Evolutionary conservation across 2,329 filamentous ascomycete species (phyloP).

Genomic region (Colletotrichum navitas): DNA sequence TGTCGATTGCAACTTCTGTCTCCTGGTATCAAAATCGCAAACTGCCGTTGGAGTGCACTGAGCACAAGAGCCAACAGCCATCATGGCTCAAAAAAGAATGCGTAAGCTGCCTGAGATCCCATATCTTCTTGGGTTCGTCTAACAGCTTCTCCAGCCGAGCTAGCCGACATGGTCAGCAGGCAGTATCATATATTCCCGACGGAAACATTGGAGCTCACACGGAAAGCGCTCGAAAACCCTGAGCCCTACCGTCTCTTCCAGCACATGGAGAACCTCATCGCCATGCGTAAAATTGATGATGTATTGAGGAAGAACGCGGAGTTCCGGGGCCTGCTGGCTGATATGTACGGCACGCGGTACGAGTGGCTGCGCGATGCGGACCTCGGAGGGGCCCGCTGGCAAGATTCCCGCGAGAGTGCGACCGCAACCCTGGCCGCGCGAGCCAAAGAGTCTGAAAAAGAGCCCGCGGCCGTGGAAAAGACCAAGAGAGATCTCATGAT

Average conservation of each 20-base stretch:
- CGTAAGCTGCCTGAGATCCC: not conserved
- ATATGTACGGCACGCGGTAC: constrained; percentile 33
- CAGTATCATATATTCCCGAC: constrained; percentile 32
- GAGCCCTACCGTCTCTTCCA: constrained; percentile 34
- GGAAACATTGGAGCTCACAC: constrained; percentile 24
- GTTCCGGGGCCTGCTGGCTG: constrained; percentile 25
- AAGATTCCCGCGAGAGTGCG: constrained; percentile 14
- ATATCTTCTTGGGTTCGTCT: not conserved
- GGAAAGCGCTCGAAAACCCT: constrained; percentile 9
- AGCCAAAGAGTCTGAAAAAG: constrained; percentile 5
- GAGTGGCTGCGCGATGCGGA: constrained; percentile 36
- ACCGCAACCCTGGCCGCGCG: not conserved
- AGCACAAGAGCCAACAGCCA: constrained; percentile 1
- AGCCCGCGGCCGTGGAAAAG: not conserved
- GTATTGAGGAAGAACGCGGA: constrained; percentile 7
- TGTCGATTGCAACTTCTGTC: not conserved
- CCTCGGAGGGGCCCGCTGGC: constrained; percentile 32
- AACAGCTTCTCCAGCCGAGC: constrained; percentile 26
- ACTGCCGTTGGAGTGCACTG: not conserved
- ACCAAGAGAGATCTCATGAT: constrained; percentile 23
- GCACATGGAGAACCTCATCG: constrained; percentile 36
- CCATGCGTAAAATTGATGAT: constrained; percentile 26
- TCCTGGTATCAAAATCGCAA: not conserved
- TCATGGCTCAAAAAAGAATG: constrained; percentile 39
- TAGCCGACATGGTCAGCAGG: constrained; percentile 22